Percentiles rank a stretch among this genome's conserved stretches.
Conservation (phyloP, 2,329 filamentous ascomycete species). For the Fusarium nodosum region DNA sequence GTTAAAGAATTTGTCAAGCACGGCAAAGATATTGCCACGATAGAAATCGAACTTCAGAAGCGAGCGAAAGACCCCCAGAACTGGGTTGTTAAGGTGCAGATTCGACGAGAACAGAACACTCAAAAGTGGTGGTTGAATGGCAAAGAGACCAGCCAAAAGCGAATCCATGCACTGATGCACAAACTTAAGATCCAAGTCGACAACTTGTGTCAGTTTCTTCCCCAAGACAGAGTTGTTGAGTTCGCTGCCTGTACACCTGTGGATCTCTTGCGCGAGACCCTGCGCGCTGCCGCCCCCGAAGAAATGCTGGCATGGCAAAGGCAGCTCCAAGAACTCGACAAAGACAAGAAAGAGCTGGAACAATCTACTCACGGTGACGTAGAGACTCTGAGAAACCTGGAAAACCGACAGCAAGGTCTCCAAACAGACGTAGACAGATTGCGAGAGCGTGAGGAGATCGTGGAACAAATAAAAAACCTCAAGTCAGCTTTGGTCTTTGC, state of each 20-base stretch:
- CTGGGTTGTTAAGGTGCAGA: slow-evolving; percentile 79
- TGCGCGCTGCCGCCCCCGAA: slow-evolving; percentile 86
- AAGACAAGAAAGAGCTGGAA: slow-evolving; percentile 74
- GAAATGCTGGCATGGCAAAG: slow-evolving; percentile 86
- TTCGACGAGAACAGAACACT: slow-evolving; percentile 85
- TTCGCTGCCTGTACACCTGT: slow-evolving; percentile 88
- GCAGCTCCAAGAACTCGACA: slow-evolving; percentile 77
- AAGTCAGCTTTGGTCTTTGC: slow-evolving; percentile 75
- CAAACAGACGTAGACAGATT: slow-evolving; percentile 87
- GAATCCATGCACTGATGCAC: slow-evolving; percentile 75
- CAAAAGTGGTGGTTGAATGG: slow-evolving; percentile 84
- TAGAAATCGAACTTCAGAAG: slow-evolving; percentile 91
- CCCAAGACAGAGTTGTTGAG: slow-evolving; percentile 94
- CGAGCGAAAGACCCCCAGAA: slow-evolving; percentile 72
- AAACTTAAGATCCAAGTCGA: slow-evolving; percentile 93
- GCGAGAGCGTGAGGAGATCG: slow-evolving; percentile 78
- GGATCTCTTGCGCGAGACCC: slow-evolving; percentile 85
- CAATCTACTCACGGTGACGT: slow-evolving; percentile 69
- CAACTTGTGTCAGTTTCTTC: slow-evolving; percentile 96
- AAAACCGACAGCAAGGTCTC: slow-evolving; percentile 79
- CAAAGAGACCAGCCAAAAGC: slow-evolving; percentile 70
- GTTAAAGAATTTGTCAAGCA: slow-evolving; percentile 95
- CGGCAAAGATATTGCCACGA: slow-evolving; percentile 79
- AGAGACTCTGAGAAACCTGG: slow-evolving; percentile 75
- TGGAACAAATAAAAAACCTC: slow-evolving; percentile 74